Conservation (phyloP, 139 green algal genomes). For the Edaphochlamys debaryana region DNA sequence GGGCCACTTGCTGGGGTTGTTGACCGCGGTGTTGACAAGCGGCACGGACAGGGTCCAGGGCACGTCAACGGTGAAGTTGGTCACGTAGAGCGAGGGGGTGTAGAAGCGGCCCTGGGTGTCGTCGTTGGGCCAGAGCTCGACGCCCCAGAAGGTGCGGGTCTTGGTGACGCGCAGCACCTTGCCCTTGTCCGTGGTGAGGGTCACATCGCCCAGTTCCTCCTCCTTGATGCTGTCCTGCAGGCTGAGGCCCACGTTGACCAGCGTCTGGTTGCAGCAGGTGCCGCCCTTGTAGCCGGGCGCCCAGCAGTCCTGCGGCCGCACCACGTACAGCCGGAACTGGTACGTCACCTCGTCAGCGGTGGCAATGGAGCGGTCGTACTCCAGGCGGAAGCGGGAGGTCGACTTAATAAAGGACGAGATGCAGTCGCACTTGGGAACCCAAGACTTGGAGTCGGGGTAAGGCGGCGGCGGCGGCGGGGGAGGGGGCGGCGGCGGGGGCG, state of each 20-base stretch:
- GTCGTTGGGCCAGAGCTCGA: conserved; percentile 27
- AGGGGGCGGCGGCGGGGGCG: conserved; percentile 11
- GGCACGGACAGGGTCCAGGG: conserved; percentile 37
- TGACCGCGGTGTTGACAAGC: background rate
- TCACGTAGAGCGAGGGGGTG: conserved; percentile 31
- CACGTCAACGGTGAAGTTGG: conserved; percentile 38
- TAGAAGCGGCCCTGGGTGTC: conserved; percentile 6
- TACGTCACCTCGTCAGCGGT: conserved; percentile 1
- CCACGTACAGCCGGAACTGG: conserved; percentile 27
- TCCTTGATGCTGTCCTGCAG: background rate
- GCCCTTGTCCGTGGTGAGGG: conserved; percentile 27
- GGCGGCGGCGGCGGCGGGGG: conserved; percentile 20
- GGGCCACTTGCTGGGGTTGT: conserved; percentile 14
- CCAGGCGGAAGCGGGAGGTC: conserved; percentile 34
- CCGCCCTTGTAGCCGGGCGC: background rate
- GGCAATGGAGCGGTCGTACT: background rate
- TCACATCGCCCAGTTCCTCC: conserved; percentile 14
- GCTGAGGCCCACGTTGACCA: conserved; percentile 29
- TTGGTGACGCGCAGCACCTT: background rate
- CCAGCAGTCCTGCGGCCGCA: conserved; percentile 26
- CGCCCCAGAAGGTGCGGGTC: conserved; percentile 23
- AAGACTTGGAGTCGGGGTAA: background rate
- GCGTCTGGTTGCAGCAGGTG: conserved; percentile 45
- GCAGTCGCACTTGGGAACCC: conserved; percentile 39
- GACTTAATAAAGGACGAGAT: conserved; percentile 30